Evolutionary conservation across 1,284 basidiomycete genomes (phyloP).

Genomic region (Marasmius tenuissimus): DNA sequence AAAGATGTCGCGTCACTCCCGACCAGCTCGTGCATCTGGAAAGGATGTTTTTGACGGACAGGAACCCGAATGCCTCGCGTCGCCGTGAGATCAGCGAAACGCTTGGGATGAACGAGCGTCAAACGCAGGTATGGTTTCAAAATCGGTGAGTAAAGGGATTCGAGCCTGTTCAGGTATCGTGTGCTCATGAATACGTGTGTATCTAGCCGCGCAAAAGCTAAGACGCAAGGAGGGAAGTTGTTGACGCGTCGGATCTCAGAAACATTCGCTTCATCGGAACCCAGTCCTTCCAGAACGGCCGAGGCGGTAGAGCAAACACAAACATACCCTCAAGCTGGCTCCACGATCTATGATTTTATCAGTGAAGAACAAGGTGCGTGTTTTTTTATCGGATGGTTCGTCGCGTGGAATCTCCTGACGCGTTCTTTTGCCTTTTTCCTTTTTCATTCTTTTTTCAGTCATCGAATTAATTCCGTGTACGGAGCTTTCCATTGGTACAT

Average conservation of each 20-base stretch:
- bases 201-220: slow-evolving; percentile 75
- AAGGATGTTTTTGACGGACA: slow-evolving; percentile 63
- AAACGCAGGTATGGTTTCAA: slow-evolving; percentile 87
- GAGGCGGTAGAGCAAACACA: slow-evolving; percentile 41
- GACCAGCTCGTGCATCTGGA: slow-evolving; percentile 76
- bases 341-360: slow-evolving; percentile 52
- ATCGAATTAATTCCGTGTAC: slow-evolving; percentile 75
- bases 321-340: too few relatives aligned
- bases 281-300: slow-evolving; percentile 50
- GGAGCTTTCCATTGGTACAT: slow-evolving; percentile 71
- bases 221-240: slow-evolving; percentile 61
- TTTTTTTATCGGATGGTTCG: slow-evolving; percentile 5
- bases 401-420: neutral
- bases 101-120: slow-evolving; percentile 81
- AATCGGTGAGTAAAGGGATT: slow-evolving; percentile 56
- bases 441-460: slow-evolving; percentile 45
- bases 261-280: slow-evolving; percentile 37
- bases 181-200: slow-evolving; percentile 4
- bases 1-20: slow-evolving; percentile 74
- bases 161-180: neutral
- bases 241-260: slow-evolving; percentile 42
- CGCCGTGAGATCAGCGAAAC: slow-evolving; percentile 71
- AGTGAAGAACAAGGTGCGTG: slow-evolving; percentile 70
- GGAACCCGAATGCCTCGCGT: slow-evolving; percentile 67
- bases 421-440: too few relatives aligned